Evolutionary conservation across 148 eudicot genomes (phyloP).

Genomic region (Dysphania ambrosioides): DNA sequence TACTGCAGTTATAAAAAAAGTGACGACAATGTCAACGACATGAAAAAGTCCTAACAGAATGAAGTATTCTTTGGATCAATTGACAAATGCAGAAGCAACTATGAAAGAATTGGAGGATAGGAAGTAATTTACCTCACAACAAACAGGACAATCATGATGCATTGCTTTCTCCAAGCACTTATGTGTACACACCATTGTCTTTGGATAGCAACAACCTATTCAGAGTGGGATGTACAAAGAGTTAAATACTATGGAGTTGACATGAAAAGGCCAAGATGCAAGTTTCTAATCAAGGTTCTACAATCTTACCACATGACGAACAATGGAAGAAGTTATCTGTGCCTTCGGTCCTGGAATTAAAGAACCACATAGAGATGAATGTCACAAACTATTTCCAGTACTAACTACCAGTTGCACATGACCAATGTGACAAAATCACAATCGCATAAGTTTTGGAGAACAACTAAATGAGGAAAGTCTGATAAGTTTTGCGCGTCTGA

Average conservation of each 20-base stretch:
- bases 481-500: background rate
- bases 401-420: background rate
- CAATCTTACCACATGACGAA: slow-evolving; percentile 60
- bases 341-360: slow-evolving; percentile 60
- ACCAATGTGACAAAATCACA: background rate
- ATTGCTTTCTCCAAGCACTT: slow-evolving; percentile 70
- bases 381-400: background rate
- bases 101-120: background rate
- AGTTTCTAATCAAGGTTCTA: background rate
- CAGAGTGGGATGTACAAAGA: background rate
- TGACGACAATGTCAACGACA: slow-evolving; percentile 6
- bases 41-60: background rate
- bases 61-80: background rate
- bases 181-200: slow-evolving; percentile 53
- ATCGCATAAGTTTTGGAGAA: background rate
- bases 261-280: background rate
- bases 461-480: background rate
- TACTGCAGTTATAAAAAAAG: slow-evolving; percentile 31
- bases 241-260: background rate
- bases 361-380: background rate
- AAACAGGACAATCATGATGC: slow-evolving; percentile 87
- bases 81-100: background rate
- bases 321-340: slow-evolving; percentile 77
- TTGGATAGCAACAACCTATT: slow-evolving; percentile 79
- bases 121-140: slow-evolving; percentile 55